Evolutionary conservation across 2,329 filamentous ascomycete species (phyloP).

Genomic region (Hypoxylon sp.): DNA sequence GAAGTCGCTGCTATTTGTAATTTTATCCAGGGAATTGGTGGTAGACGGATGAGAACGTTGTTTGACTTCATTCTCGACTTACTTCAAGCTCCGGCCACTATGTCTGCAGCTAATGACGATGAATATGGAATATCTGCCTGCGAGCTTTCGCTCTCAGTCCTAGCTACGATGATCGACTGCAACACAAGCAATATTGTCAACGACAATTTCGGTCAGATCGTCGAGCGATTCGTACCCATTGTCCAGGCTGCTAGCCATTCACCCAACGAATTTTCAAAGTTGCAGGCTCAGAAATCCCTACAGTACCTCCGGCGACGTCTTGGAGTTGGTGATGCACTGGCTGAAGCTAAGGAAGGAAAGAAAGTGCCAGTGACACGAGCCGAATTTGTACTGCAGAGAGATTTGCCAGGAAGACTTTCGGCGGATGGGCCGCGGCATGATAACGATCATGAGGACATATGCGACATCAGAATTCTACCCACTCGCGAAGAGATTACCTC

Average conservation of each 20-base stretch:
- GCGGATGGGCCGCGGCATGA: conserved; percentile 60
- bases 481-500: conserved; percentile 64
- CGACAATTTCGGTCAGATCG: conserved; percentile 46
- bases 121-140: conserved; percentile 44
- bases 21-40: conserved; percentile 56
- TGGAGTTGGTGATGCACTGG: conserved; percentile 50
- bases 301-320: conserved; percentile 54
- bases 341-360: conserved; percentile 16
- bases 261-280: conserved; percentile 47
- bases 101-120: conserved; percentile 21
- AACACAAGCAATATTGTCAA: conserved; percentile 56
- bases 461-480: conserved; percentile 64
- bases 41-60: conserved; percentile 52
- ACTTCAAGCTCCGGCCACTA: conserved; percentile 41
- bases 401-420: conserved; percentile 56
- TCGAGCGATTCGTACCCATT: conserved; percentile 28
- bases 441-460: conserved; percentile 65
- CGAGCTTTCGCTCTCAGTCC: conserved; percentile 53
- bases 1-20: conserved; percentile 56
- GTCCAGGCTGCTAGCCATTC: conserved; percentile 19
- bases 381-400: conserved; percentile 52
- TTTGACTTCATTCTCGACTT: conserved; percentile 53
- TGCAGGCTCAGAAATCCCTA: conserved; percentile 54
- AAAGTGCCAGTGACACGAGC: conserved; percentile 42
- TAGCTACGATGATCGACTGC: conserved; percentile 57